Evolutionary conservation across 2,329 filamentous ascomycete genomes (phyloP).

Genomic region (Arthrinium phaeospermum): DNA sequence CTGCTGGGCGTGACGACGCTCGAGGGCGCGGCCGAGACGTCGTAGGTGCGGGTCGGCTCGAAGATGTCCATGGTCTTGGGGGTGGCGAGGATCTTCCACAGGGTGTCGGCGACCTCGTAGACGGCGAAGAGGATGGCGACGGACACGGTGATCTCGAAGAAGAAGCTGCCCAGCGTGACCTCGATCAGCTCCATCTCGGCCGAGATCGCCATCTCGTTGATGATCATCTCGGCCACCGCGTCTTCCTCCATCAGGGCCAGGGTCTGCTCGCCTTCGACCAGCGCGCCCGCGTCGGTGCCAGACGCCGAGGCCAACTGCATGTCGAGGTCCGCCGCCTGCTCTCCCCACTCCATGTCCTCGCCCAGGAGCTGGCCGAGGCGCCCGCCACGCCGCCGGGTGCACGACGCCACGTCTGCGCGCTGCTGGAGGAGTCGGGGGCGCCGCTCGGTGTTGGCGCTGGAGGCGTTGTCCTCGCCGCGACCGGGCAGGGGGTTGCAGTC

Average conservation of each 20-base stretch:
- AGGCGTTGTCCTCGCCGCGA: not conserved
- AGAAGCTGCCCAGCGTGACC: not conserved
- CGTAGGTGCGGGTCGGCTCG: not conserved
- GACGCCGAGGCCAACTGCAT: not conserved
- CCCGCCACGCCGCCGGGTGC: not conserved
- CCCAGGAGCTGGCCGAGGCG: not conserved
- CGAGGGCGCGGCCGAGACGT: not conserved
- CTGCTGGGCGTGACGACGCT: not conserved
- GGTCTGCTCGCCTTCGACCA: not conserved
- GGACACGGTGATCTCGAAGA: not conserved
- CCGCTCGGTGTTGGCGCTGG: not conserved
- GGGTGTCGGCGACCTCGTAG: not conserved
- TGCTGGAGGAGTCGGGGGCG: not conserved
- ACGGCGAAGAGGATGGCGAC: not conserved
- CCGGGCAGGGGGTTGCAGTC: not conserved
- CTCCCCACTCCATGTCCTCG: not conserved
- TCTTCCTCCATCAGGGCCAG: not conserved
- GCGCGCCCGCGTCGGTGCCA: not conserved
- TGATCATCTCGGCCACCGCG: not conserved
- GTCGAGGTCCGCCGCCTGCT: not conserved
- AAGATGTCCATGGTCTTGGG: not conserved
- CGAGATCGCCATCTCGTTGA: not conserved
- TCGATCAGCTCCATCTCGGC: not conserved
- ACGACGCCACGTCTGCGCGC: not conserved
- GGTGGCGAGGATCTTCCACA: not conserved